phyloP scores from a whole-genome alignment of 805 yeast genomes.

The Nakazawaea wickerhamii region DNA sequence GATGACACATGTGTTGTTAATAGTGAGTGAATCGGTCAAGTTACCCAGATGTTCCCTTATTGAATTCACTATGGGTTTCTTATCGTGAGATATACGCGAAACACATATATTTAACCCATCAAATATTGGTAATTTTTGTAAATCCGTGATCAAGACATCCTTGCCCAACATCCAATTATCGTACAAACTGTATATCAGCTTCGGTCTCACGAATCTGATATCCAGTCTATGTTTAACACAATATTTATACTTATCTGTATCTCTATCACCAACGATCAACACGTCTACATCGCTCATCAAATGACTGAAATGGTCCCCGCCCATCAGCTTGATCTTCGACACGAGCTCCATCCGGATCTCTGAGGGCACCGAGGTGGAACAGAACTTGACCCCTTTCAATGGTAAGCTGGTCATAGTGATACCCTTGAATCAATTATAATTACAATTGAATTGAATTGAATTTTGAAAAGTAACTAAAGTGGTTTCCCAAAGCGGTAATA shows the following conservation, averaged over 20 bases:
- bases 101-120: conserved; percentile 39
- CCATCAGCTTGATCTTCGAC: conserved; percentile 44
- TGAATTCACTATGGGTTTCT: conserved; percentile 27
- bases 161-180: conserved; percentile 50
- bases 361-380: conserved; percentile 49
- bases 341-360: conserved; percentile 37
- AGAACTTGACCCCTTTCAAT: conserved; percentile 43
- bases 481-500: neutral
- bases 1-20: conserved; percentile 37
- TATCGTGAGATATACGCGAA: conserved; percentile 29
- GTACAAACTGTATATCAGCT: conserved; percentile 38
- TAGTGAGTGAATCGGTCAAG: conserved; percentile 45
- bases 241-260: conserved; percentile 51
- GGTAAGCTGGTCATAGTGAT: conserved; percentile 25
- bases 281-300: conserved; percentile 56
- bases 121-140: conserved; percentile 36
- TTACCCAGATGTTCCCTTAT: conserved; percentile 44
- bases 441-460: too few species aligned
- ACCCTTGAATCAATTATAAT: too few species aligned
- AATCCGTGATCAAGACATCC: conserved; percentile 22
- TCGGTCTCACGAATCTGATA: conserved; percentile 47
- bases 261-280: conserved; percentile 52
- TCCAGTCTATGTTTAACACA: conserved; percentile 49
- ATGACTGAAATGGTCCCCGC: conserved; percentile 53
- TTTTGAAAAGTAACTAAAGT: too few species aligned